A percentile compares a stretch with the other conserved stretches of the same genome.
Evolutionary conservation across 495 filamentous ascomycete genomes (phyloP).

Genomic region (Antarctomyces pellizariae): DNA sequence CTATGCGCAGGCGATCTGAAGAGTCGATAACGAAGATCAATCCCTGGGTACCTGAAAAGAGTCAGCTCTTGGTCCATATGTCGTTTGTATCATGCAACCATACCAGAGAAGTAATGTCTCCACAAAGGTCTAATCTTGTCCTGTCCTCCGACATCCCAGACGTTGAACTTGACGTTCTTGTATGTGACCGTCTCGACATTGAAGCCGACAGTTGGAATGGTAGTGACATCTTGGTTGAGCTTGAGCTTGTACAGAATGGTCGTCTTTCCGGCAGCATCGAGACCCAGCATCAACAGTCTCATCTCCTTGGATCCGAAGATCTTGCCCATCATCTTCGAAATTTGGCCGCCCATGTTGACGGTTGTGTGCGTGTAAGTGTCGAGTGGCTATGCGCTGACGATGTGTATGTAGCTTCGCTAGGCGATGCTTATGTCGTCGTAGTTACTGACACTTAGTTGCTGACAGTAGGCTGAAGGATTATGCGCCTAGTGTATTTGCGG

Average conservation of each 20-base stretch:
- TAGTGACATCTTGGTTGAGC: slow-evolving; percentile 91
- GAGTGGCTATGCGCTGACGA: no score
- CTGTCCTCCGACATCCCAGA: slow-evolving; percentile 98
- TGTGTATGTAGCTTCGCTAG: no score
- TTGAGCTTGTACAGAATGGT: slow-evolving; percentile 99
- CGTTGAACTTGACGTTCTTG: slow-evolving; percentile 98
- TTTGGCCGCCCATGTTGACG: slow-evolving; percentile 45
- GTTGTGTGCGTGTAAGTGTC: no score
- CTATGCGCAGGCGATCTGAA: slow-evolving; percentile 61
- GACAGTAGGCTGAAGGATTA: no score
- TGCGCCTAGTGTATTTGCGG: no score
- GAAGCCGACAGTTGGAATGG: slow-evolving; percentile 97
- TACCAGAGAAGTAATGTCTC: slow-evolving; percentile 96
- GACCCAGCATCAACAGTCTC: slow-evolving; percentile 89
- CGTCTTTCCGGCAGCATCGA: slow-evolving; percentile 96
- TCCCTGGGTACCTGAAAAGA: slow-evolving; percentile 80
- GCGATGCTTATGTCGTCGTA: no score
- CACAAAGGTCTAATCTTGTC: slow-evolving; percentile 97
- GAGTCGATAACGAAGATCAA: slow-evolving; percentile 96
- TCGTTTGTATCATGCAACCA: slow-evolving; percentile 12
- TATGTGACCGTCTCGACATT: slow-evolving; percentile 99
- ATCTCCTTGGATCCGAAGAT: slow-evolving; percentile 98
- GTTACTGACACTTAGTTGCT: no score
- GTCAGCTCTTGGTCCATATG: no score
- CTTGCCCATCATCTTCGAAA: slow-evolving; percentile 85